A percentile compares a stretch with the other conserved stretches of the same genome.
Evolutionary conservation across 2,329 filamentous ascomycete species (phyloP).

Genomic region (Pyrenophora seminiperda): DNA sequence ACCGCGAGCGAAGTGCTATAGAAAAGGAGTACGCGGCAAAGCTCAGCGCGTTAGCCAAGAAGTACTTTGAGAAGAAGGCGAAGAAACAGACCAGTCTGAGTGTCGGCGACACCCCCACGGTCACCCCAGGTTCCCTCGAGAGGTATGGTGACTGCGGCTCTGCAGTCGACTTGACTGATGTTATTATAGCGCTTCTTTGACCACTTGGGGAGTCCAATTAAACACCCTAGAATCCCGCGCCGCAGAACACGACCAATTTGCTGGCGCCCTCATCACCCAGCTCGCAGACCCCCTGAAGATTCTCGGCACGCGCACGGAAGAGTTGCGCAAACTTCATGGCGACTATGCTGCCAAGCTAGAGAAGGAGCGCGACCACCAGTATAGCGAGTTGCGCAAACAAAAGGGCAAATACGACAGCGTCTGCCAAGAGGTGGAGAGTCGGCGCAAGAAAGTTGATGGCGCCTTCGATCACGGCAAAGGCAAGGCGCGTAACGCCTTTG

Average conservation of each 20-base stretch:
- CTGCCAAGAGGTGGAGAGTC: constrained; percentile 93
- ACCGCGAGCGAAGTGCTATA: constrained; percentile 89
- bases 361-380: constrained; percentile 83
- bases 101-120: constrained; percentile 87
- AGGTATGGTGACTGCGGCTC: constrained; percentile 59
- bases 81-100: constrained; percentile 86
- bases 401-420: constrained; percentile 92
- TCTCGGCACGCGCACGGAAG: constrained; percentile 77
- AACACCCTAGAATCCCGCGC: constrained; percentile 87
- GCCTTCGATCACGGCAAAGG: constrained; percentile 84
- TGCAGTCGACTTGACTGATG: constrained; percentile 1
- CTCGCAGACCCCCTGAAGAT: constrained; percentile 86
- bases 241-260: constrained; percentile 85
- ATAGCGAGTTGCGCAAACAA: constrained; percentile 82
- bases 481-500: constrained; percentile 89
- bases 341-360: constrained; percentile 90
- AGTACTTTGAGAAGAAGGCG: constrained; percentile 96
- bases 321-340: constrained; percentile 85
- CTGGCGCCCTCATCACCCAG: constrained; percentile 74
- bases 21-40: constrained; percentile 97
- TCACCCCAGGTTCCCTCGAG: constrained; percentile 95
- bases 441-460: constrained; percentile 91
- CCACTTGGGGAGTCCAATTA: constrained; percentile 94
- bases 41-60: constrained; percentile 85
- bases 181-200: constrained; percentile 80